Conservation (phyloP, 495 filamentous ascomycete genomes). For the Lentithecium fluviatile region DNA sequence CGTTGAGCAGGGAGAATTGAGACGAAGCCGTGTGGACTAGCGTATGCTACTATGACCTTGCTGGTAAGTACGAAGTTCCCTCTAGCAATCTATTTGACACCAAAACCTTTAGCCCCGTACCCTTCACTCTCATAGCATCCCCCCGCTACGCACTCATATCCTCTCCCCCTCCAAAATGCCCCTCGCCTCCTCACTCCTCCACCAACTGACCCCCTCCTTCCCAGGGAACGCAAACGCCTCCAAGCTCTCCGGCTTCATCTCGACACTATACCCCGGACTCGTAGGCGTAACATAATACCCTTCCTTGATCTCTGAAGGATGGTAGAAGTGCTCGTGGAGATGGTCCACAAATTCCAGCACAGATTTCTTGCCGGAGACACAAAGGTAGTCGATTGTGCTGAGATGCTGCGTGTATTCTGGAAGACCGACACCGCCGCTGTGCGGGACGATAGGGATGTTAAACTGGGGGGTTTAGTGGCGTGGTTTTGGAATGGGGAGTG, state of each 20-base stretch:
- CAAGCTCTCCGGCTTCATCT: constrained; percentile 91
- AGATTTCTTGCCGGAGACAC: constrained; percentile 75
- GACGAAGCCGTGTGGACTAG: too few species aligned
- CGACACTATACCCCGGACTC: constrained; percentile 81
- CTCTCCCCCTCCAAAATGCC: constrained; percentile 44
- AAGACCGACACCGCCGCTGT: constrained; percentile 84
- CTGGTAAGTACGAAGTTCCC: too few species aligned
- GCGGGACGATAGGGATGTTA: constrained; percentile 79
- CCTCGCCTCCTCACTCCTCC: constrained; percentile 52
- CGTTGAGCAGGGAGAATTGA: too few species aligned
- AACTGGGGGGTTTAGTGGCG: constrained; percentile 41
- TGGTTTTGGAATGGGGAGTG: neutral
- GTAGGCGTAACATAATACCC: constrained; percentile 85
- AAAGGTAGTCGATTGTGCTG: constrained; percentile 91
- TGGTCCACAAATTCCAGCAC: constrained; percentile 92
- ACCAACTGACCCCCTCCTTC: constrained; percentile 75
- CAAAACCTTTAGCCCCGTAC: too few species aligned
- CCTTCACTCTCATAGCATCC: too few species aligned
- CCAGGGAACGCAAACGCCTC: constrained; percentile 73
- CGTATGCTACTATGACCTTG: too few species aligned
- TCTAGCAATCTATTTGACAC: too few species aligned
- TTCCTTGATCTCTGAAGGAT: constrained; percentile 75
- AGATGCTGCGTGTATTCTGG: constrained; percentile 95
- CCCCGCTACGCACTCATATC: constrained; percentile 34
- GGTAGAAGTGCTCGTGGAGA: constrained; percentile 87